Evolutionary conservation across 2,329 filamentous ascomycete genomes (phyloP).

Genomic region (Amauroascus niger): DNA sequence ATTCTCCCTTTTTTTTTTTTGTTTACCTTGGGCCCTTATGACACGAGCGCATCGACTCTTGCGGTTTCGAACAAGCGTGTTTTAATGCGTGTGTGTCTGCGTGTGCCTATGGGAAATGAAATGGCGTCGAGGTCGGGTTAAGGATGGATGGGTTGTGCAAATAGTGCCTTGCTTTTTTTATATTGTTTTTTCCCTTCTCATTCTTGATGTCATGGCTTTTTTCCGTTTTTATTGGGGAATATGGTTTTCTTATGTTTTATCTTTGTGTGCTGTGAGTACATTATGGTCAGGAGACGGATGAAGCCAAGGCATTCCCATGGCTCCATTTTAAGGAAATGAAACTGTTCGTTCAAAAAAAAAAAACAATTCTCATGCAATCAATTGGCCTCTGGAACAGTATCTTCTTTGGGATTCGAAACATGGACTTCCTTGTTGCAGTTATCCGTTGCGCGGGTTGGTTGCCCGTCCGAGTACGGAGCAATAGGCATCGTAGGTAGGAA

Average conservation of each 20-base stretch:
- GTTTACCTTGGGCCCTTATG: neutral
- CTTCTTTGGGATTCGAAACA: too few relatives aligned
- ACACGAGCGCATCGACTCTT: neutral
- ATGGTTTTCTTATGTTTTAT: neutral
- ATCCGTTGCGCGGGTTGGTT: too few relatives aligned
- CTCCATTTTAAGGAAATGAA: neutral
- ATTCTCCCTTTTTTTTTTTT: constrained; percentile 12
- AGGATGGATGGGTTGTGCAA: constrained; percentile 10
- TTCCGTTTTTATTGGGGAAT: constrained; percentile 6
- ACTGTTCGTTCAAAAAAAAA: neutral
- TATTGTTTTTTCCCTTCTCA: neutral
- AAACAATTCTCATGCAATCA: neutral
- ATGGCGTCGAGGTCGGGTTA: constrained; percentile 12
- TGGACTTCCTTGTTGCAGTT: too few relatives aligned
- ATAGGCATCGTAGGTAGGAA: too few relatives aligned
- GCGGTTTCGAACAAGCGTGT: neutral
- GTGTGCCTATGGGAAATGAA: constrained; percentile 9
- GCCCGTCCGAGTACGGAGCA: too few relatives aligned
- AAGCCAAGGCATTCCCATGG: neutral
- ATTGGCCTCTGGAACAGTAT: too few relatives aligned
- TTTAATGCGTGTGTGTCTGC: neutral
- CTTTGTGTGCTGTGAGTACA: neutral
- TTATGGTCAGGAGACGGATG: neutral
- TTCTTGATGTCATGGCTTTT: neutral
- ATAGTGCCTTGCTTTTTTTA: constrained; percentile 1